A percentile compares a stretch with the other conserved stretches of the same genome.
phyloP scores from a whole-genome alignment of 129 eudicot genomes.

The Deinandra increscens region DNA sequence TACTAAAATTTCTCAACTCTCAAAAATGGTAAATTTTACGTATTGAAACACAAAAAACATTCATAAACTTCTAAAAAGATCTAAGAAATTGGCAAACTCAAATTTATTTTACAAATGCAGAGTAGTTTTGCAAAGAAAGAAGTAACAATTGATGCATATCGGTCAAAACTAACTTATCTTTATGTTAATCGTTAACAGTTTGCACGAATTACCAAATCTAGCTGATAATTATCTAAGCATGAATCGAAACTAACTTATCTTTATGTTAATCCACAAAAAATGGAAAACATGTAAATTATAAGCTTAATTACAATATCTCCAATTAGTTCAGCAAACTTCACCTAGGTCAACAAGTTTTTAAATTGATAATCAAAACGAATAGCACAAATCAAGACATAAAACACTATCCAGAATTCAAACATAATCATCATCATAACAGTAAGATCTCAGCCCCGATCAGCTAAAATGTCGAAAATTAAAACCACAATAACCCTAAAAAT shows the following conservation, averaged over 20 bases:
- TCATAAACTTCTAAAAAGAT: too few relatives aligned
- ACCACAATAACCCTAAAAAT: constrained; percentile 33
- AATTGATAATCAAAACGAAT: constrained; percentile 29
- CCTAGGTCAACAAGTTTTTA: constrained; percentile 36
- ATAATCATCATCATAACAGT: not conserved
- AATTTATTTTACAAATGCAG: not conserved
- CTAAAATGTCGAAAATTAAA: constrained; percentile 16
- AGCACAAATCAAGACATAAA: constrained; percentile 18
- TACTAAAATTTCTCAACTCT: not conserved
- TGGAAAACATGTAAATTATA: constrained; percentile 16
- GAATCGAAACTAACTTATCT: constrained; percentile 1
- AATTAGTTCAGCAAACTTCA: constrained; percentile 23
- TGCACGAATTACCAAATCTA: constrained; percentile 20
- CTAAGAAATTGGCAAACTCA: too few relatives aligned
- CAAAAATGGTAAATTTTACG: too few relatives aligned
- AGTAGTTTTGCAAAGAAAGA: not conserved
- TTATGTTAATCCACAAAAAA: constrained; percentile 11
- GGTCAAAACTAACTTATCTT: not conserved
- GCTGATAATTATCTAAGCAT: constrained; percentile 2
- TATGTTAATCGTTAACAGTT: not conserved
- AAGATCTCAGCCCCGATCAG: constrained; percentile 31
- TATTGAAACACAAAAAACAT: too few relatives aligned
- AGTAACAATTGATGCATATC: not conserved
- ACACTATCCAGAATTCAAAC: constrained; percentile 9
- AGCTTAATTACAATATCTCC: constrained; percentile 15